Base-by-base conservation (phyloP, 2,329 filamentous ascomycete genomes). In the Pleoardoris graminearum region DNA sequence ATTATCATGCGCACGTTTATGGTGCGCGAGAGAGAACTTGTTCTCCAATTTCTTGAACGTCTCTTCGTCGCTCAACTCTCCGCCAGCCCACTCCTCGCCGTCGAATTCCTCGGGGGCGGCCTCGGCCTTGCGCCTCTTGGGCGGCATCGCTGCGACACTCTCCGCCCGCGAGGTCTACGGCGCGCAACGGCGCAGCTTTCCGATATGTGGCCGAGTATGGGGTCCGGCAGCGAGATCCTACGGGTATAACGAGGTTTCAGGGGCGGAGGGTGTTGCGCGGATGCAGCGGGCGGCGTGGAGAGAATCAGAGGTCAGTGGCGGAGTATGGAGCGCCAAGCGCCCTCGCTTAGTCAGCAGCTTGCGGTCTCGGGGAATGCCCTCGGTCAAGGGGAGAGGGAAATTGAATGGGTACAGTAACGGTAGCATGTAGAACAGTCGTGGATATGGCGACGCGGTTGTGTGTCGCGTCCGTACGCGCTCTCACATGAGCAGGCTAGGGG, bases 61-160 rank as follows among this genome's bases (percentile, higher is more conserved):
- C 58, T 79, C 77, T 53, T 75, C 74, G 43, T 79, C 77, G 54
- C 72, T 75, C 56, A 73, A 70, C 37, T 76, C 76, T 23, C 75
- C 76, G 22, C 33, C 32, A 4, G 22, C 23, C 44, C 44, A 36
- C 22, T 47, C 44, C 32, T 80, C 81, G 67, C 81, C 85, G 59
- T 85, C 83, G 59, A 80, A 79, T 69, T 82, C 84, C 51, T 80
- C 77, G 51, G 71, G 76, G 48, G 67, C 67, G 23, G 57, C 62
- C 44, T 66, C 61, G n/a, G 74, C 75, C 63, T 79, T 79, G 46
- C 76, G 77, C 62, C 79, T 79, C n/a, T 47, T 47, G 22, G 74
- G 70, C 33, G 76, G 69, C 75, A 77, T 77, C 16, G 49, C 60
- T 58, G 50, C 38, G 50, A 37, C 45, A 39, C 47, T 43, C 45